These are phyloP conservation scores for Cicer cuneatum DNA, from an alignment of 306 rosid species.

Conservation along the genomic window DNA sequence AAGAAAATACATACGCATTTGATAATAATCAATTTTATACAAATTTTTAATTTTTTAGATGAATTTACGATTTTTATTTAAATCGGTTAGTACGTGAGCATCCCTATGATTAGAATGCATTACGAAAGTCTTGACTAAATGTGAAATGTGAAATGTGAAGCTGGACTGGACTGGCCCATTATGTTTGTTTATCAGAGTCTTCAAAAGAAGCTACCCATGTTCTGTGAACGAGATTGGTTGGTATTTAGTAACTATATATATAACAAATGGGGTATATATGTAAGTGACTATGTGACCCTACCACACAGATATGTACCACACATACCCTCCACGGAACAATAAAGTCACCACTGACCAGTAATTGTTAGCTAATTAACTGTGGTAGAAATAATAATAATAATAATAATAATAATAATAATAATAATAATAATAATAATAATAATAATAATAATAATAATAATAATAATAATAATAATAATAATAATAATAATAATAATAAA, in stretches of 20 bases:
- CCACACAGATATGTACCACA: slow-evolving; percentile 7
- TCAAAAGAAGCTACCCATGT: slow-evolving; percentile 60
- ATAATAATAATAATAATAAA: too few relatives aligned
- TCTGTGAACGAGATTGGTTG: slow-evolving; percentile 56
- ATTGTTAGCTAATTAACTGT: neutral
- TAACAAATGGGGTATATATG: slow-evolving; percentile 27
- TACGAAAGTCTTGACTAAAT: slow-evolving; percentile 19
- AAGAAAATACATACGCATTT: too few relatives aligned
- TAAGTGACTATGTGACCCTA: slow-evolving; percentile 45
- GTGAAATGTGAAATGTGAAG: slow-evolving; percentile 34
- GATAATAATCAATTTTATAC: too few relatives aligned
- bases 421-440: too few relatives aligned
- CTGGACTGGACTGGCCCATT: slow-evolving; percentile 46
- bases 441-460: too few relatives aligned
- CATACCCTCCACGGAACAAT: slow-evolving; percentile 31
- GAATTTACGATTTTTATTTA: too few relatives aligned
- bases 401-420: too few relatives aligned
- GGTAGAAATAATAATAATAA: neutral
- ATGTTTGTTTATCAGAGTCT: slow-evolving; percentile 33
- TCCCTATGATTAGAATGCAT: neutral
- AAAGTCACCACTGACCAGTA: slow-evolving; percentile 28
- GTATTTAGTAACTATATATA: slow-evolving; percentile 30
- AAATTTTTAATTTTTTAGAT: too few relatives aligned
- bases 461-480: too few relatives aligned
- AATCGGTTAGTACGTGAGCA: too few relatives aligned